Evolutionary conservation across 1,139 yeast genomes (phyloP).

Genomic region (Debaryomyces robertsiae): DNA sequence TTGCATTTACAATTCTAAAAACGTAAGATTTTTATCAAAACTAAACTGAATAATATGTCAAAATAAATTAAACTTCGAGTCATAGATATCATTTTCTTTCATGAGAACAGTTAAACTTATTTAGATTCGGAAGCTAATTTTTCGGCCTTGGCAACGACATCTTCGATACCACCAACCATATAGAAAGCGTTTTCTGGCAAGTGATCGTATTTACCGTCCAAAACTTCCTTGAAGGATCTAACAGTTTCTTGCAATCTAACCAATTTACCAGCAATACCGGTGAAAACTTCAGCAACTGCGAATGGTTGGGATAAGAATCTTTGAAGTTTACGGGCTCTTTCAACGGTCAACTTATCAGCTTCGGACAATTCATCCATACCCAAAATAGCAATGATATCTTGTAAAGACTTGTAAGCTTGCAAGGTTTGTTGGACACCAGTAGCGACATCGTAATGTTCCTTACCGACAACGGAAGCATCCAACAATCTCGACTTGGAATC

Average conservation of each 20-base stretch:
- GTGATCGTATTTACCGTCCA: constrained; percentile 97
- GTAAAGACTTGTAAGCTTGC: constrained; percentile 99
- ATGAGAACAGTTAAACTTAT: constrained; percentile 34
- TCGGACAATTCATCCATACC: constrained; percentile 99
- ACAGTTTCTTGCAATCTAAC: constrained; percentile 96
- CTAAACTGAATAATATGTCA: constrained; percentile 16
- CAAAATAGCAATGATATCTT: constrained; percentile 99
- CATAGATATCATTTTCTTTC: constrained; percentile 16
- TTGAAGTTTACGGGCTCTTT: constrained; percentile 99
- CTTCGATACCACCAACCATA: constrained; percentile 99
- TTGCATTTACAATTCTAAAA: constrained; percentile 13
- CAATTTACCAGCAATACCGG: constrained; percentile 98
- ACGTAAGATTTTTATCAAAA: constrained; percentile 16
- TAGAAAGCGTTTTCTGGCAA: constrained; percentile 99
- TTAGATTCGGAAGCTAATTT: constrained; percentile 94
- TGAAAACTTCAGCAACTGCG: constrained; percentile 99
- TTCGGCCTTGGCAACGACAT: constrained; percentile 97
- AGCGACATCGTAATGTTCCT: constrained; percentile 97
- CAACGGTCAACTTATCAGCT: constrained; percentile 97
- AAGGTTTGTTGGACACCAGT: constrained; percentile 94
- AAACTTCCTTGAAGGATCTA: constrained; percentile 92
- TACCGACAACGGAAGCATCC: constrained; percentile 96
- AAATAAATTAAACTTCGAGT: constrained; percentile 17
- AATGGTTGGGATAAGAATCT: constrained; percentile 99
- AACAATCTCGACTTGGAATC: constrained; percentile 99